These are phyloP conservation scores for Juglanconis juglandina DNA, from an alignment of 2,329 filamentous ascomycete genomes.

Conservation along the genomic window DNA sequence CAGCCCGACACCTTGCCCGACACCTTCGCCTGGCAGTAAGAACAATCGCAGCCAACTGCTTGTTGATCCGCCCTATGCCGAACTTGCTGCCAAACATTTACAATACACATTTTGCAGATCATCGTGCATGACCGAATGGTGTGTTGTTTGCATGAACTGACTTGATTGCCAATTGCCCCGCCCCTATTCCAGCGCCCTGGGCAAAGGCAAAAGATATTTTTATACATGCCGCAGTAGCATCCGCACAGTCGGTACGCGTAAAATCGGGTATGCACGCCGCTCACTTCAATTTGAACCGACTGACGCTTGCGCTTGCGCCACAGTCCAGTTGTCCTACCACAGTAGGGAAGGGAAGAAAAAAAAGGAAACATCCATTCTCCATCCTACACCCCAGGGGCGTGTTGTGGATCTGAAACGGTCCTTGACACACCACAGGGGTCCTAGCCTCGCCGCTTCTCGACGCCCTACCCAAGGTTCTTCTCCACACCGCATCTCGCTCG, in stretches of 20 bases:
- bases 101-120: neutral
- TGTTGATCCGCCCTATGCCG: neutral
- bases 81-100: neutral
- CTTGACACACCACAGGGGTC: constrained; percentile 8
- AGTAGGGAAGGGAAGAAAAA: neutral
- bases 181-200: no score
- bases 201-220: neutral
- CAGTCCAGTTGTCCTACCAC: neutral
- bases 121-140: neutral
- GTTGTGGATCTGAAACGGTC: constrained; percentile 14
- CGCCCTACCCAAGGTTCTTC: constrained; percentile 10
- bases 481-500: constrained; percentile 9
- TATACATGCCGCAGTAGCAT: neutral
- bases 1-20: no score
- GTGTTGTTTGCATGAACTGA: neutral
- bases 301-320: neutral
- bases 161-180: neutral
- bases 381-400: neutral
- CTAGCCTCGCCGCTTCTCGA: constrained; percentile 17
- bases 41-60: no score
- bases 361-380: neutral
- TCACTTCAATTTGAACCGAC: neutral
- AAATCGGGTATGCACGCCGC: no score
- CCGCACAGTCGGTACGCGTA: no score
- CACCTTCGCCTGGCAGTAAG: no score